Base-by-base conservation (phyloP, 192 early-diverging fungal species). In the Mycoemilia scoparia region DNA sequence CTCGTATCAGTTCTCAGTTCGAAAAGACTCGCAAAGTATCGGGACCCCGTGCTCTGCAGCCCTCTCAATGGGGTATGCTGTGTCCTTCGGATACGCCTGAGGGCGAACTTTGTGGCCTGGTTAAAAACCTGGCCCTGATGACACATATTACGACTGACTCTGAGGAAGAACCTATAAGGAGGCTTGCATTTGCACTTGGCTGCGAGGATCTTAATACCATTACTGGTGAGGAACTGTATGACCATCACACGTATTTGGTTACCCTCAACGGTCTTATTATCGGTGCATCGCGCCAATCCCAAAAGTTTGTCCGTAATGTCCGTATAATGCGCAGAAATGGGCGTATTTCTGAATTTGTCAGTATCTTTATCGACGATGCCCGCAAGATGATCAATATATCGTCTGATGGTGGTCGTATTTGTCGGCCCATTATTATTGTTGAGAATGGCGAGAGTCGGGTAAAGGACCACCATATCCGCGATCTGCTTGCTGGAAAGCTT, bases 21-120 rank as follows among this genome's bases (percentile, higher is more conserved):
- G 90, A 98, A 62, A 98, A 98, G 60, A 91, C 92, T 1, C 65
- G 92, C 47, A 97, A 97, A 54, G 86, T 93, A 5, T 84, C 82
- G 4, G 92, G 92, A 34, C 92, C 92, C n/a, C 74, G 92, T 62
- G 73, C 85, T 12, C 56, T 96, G 32, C 90, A 95, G 63, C 85
- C 92, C 5, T 92, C 89, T 7, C 87, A 91, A 62, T 97, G 86
- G 80, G 92, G 90, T 36, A 90, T 92, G 82, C 43, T 91, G 40
- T 97, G 92, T 59, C 80, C 88, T 0, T 83, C 87, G 3, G 92
- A 96, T 63, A 96, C 92, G 2, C 92, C 92, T 5, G 92, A 96
- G 73, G 92, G 92, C 45, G 92, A 96, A 64, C 86, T 82, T 4
- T 96, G 92, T 51, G 92, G 92, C 38, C 62, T 96, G 27, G 82